phyloP scores from a whole-genome alignment of 108 stramenopile genomes.

The Fragilariopsis cylindrus region DNA sequence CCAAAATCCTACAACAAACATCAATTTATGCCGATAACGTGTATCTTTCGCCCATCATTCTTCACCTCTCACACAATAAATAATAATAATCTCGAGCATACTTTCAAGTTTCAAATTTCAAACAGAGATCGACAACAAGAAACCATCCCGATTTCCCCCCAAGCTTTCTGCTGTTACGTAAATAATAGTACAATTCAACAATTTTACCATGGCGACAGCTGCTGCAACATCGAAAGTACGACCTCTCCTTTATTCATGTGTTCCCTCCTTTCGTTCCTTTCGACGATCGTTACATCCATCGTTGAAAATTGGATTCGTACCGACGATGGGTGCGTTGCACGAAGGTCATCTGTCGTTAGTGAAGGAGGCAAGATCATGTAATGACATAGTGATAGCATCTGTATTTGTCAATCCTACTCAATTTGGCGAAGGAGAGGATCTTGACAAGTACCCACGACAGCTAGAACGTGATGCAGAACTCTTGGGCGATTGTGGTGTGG shows the following conservation, averaged over 20 bases:
- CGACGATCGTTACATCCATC: constrained; percentile 32
- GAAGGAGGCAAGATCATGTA: constrained; percentile 67
- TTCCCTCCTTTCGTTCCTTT: constrained; percentile 43
- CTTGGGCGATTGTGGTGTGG: constrained; percentile 70
- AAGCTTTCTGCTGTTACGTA: too few species aligned
- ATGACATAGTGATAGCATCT: constrained; percentile 87
- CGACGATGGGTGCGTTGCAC: constrained; percentile 99
- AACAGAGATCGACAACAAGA: too few species aligned
- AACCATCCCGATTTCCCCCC: too few species aligned
- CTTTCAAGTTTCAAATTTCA: too few species aligned
- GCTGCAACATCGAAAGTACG: constrained; percentile 13
- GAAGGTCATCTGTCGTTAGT: constrained; percentile 88
- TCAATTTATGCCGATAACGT: too few species aligned
- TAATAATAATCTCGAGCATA: too few species aligned
- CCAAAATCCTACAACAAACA: too few species aligned
- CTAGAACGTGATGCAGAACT: constrained; percentile 78
- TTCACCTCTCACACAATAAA: too few species aligned
- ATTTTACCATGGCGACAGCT: constrained; percentile 10
- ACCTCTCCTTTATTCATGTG: constrained; percentile 34
- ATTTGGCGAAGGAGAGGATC: constrained; percentile 93
- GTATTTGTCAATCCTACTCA: constrained; percentile 99
- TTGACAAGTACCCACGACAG: constrained; percentile 94
- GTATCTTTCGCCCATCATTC: too few species aligned
- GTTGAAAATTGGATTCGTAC: constrained; percentile 87
- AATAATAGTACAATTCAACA: too few species aligned